Evolutionary conservation across 2,329 filamentous ascomycete species (phyloP).

Genomic region (Plectosphaerella plurivora): DNA sequence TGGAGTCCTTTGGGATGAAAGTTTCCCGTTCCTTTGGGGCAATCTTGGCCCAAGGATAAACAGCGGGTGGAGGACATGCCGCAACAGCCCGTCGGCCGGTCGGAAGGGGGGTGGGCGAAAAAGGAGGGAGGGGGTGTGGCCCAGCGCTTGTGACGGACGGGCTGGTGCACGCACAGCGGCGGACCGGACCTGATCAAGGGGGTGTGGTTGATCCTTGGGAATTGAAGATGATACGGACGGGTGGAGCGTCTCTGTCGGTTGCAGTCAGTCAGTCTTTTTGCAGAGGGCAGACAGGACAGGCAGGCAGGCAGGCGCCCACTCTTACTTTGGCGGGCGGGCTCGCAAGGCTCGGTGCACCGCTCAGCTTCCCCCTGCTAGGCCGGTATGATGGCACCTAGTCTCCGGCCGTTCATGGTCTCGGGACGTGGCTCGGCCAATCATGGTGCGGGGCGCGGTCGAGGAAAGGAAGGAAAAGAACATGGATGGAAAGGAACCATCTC

Average conservation of each 20-base stretch:
- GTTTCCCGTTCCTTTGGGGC: slow-evolving; percentile 1
- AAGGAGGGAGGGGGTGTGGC: slow-evolving; percentile 1
- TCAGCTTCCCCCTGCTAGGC: neutral
- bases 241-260: neutral
- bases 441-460: neutral
- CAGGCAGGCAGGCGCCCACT: no score
- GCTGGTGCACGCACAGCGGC: neutral
- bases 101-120: slow-evolving; percentile 4
- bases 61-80: neutral
- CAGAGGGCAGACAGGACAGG: no score
- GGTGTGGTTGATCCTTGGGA: neutral
- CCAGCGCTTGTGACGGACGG: slow-evolving; percentile 2
- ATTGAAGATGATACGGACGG: neutral
- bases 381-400: neutral
- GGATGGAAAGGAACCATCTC: slow-evolving; percentile 13
- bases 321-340: no score
- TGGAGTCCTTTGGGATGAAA: neutral
- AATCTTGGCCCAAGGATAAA: neutral
- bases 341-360: neutral
- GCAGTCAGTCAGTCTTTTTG: no score
- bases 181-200: neutral
- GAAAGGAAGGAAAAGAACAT: slow-evolving; percentile 11
- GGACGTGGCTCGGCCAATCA: neutral
- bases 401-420: neutral
- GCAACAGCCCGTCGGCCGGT: neutral